Evolutionary conservation across 1,284 basidiomycete species (phyloP).

Genomic region (Apiotrichum domesticum): DNA sequence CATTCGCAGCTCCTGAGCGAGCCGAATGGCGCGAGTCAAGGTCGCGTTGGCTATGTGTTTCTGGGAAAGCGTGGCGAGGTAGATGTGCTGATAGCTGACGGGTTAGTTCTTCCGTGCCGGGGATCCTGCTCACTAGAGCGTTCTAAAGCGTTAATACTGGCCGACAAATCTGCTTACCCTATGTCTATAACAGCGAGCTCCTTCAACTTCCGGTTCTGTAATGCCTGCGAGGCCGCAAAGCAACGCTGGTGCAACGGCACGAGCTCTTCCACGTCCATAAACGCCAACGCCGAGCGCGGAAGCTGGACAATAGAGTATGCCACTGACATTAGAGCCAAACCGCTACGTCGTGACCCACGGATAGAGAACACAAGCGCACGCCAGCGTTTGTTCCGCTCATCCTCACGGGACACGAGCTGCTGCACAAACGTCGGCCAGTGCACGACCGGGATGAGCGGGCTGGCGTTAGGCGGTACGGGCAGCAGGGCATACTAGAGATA

Average conservation of each 20-base stretch:
- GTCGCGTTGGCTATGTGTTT: constrained; percentile 22
- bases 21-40: constrained; percentile 23
- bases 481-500: constrained; percentile 22
- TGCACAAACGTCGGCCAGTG: constrained; percentile 33
- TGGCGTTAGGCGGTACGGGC: background rate
- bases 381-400: constrained; percentile 19
- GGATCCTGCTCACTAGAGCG: constrained; percentile 19
- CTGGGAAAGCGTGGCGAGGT: constrained; percentile 24
- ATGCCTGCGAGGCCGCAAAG: constrained; percentile 14
- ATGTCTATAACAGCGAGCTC: constrained; percentile 16
- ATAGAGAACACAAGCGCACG: constrained; percentile 25
- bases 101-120: background rate
- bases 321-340: constrained; percentile 11
- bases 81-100: constrained; percentile 29
- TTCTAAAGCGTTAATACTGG: constrained; percentile 12
- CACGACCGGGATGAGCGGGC: constrained; percentile 27
- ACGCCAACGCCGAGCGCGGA: constrained; percentile 21
- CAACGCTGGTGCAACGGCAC: constrained; percentile 23
- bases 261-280: constrained; percentile 19
- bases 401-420: constrained; percentile 24
- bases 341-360: constrained; percentile 9
- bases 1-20: constrained; percentile 20
- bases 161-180: constrained; percentile 2
- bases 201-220: constrained; percentile 19
- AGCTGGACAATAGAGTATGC: constrained; percentile 31